Base-by-base conservation (phyloP, 2,329 filamentous ascomycete genomes). In the Botrytis squamosa region DNA sequence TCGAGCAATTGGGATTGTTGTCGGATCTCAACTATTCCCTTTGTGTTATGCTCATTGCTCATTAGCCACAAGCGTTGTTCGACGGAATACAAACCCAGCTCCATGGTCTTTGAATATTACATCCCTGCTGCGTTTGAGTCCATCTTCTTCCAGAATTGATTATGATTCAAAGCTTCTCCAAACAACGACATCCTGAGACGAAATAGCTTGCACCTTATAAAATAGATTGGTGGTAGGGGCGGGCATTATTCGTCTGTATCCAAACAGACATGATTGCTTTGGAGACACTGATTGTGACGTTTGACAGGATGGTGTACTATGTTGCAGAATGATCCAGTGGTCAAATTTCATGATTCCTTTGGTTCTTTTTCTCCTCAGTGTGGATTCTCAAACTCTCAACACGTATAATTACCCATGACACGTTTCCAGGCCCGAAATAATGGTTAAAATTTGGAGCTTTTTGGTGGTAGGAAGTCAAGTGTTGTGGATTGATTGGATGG, bases 81-180 rank as follows among this genome's bases (percentile, higher is more conserved):
- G 36, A 68, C 49, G 65, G 36, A 42, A 25, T 42, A 57, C 65
- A 57, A 38, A 68, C 65, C 65, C 65, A 42, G 65, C 65, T 55
- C 65, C 65, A 57, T 57, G 65, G 65, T 14, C 25, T 8, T 57
- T 68, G 65, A 42, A 38, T 8, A 42, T 10, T 22, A 29, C 7
- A 57, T 57, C 46, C 33, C 36, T 68, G 65, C 40, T 42, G 20
- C 16, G 22, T 40, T n/a, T 33, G 36, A 68, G 42, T 38, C 49
- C 49, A 68, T 9, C 65, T 68, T 29, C 49, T 42, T 33, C 33
- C 65, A 20, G 16, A 25, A 49, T 66, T 52, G 29, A 44, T 66
- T 22, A 52, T 25, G 42, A 38, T 55, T 38, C 14, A 40, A 40
- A 52, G 33, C 9, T 67, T 20, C 12, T 25, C 46, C 25, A 67